These are phyloP conservation scores for Calocera cornea DNA, from an alignment of 768 basidiomycete genomes.

Conservation along the genomic window DNA sequence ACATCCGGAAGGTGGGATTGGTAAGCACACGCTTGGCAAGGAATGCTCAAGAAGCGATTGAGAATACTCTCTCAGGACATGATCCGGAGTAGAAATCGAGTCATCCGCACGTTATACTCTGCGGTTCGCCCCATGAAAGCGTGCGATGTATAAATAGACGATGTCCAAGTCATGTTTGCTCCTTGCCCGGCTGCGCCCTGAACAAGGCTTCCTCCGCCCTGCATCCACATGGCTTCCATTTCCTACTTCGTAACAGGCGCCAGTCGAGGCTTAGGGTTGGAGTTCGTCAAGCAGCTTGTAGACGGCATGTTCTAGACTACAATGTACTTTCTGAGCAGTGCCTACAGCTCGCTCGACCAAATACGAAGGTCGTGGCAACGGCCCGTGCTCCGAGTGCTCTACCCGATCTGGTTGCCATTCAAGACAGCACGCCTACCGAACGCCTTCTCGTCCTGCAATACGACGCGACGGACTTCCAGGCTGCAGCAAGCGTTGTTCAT, in stretches of 20 bases:
- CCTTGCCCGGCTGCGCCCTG: neutral
- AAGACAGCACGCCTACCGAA: neutral
- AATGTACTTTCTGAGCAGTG: neutral
- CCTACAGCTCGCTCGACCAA: neutral
- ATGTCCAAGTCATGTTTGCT: neutral
- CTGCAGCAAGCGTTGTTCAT: neutral
- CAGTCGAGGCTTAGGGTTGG: constrained; percentile 7
- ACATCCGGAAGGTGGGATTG: too few species aligned
- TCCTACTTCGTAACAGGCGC: constrained; percentile 11
- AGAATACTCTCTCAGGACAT: neutral
- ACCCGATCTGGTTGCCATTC: neutral
- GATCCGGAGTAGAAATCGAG: neutral
- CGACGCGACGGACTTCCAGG: neutral
- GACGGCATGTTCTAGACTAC: neutral
- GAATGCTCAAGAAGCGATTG: too few species aligned
- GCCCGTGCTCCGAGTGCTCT: constrained; percentile 5
- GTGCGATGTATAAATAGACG: neutral
- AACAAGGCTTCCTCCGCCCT: neutral
- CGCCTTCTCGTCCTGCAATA: neutral
- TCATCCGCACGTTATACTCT: neutral
- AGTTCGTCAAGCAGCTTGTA: constrained; percentile 9
- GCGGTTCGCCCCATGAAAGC: neutral
- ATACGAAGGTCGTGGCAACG: constrained; percentile 9
- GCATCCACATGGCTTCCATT: neutral
- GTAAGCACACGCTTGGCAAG: too few species aligned